Conservation (phyloP, 495 filamentous ascomycete genomes). For the Peziza echinospora region DNA sequence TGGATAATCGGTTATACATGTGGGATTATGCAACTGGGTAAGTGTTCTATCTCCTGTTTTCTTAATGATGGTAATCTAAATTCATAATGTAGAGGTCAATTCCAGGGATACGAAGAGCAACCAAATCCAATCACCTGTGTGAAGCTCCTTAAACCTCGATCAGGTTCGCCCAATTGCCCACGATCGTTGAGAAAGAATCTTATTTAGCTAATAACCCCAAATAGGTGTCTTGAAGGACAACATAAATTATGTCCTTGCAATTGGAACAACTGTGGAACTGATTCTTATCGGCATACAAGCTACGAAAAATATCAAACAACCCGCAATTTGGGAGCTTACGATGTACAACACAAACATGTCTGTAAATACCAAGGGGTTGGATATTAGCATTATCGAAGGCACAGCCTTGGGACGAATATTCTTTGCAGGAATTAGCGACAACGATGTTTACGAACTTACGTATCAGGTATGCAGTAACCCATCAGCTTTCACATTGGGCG, state of each 20-base stretch:
- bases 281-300: conserved; percentile 60
- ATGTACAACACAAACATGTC: conserved; percentile 74
- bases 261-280: conserved; percentile 68
- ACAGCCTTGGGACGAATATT: conserved; percentile 73
- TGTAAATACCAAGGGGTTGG: conserved; percentile 44
- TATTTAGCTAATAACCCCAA: conserved; percentile 4
- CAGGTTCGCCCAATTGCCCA: conserved; percentile 14
- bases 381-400: conserved; percentile 53
- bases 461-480: conserved; percentile 73
- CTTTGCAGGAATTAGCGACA: conserved; percentile 57
- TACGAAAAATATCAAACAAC: conserved; percentile 33
- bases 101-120: conserved; percentile 64
- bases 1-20: conserved; percentile 86
- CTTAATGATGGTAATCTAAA: neutral
- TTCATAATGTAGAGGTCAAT: conserved; percentile 7
- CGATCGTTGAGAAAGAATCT: neutral
- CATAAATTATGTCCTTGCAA: conserved; percentile 68
- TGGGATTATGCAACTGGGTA: conserved; percentile 65
- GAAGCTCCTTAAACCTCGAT: conserved; percentile 53
- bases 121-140: conserved; percentile 66
- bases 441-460: conserved; percentile 74
- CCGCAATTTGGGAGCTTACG: conserved; percentile 41
- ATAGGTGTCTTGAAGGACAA: conserved; percentile 62
- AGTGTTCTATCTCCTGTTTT: too few relatives aligned
- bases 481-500: neutral